phyloP scores from a whole-genome alignment of 306 rosid species.

The Dalbergia cochinchinensis region DNA sequence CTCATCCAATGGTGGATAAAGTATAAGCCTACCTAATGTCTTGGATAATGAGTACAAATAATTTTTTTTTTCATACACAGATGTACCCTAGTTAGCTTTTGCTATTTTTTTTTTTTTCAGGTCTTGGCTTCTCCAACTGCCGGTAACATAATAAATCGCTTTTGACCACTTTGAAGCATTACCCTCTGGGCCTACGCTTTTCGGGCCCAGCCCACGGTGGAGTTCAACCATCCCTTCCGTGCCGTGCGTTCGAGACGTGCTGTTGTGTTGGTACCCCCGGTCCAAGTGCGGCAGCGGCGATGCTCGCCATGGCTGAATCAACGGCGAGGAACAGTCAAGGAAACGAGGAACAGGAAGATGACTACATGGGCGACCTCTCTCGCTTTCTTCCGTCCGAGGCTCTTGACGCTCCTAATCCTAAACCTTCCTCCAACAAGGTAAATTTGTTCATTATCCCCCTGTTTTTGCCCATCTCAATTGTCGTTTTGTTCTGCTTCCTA shows the following conservation, averaged over 20 bases:
- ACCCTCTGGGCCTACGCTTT: background rate
- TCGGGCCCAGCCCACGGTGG: constrained; percentile 31
- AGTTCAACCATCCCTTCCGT: background rate
- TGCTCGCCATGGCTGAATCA: constrained; percentile 64
- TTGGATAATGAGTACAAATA: too few relatives aligned
- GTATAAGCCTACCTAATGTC: too few relatives aligned
- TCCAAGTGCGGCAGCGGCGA: background rate
- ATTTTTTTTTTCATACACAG: too few relatives aligned
- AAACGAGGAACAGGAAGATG: constrained; percentile 62
- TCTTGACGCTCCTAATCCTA: constrained; percentile 55
- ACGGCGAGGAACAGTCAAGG: constrained; percentile 32
- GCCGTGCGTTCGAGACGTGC: background rate
- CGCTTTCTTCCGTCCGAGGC: constrained; percentile 65
- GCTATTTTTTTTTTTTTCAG: too few relatives aligned
- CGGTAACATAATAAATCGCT: too few relatives aligned
- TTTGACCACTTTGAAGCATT: background rate
- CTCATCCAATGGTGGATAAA: too few relatives aligned
- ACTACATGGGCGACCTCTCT: constrained; percentile 88
- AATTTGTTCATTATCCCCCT: background rate
- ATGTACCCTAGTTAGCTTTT: too few relatives aligned
- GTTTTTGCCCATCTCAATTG: constrained; percentile 22
- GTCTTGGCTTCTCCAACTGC: too few relatives aligned
- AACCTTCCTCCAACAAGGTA: constrained; percentile 58
- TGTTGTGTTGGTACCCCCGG: background rate
- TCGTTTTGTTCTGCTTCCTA: constrained; percentile 21